Evolutionary conservation across 768 basidiomycete species (phyloP).

Genomic region (Pleurotus djamor): DNA sequence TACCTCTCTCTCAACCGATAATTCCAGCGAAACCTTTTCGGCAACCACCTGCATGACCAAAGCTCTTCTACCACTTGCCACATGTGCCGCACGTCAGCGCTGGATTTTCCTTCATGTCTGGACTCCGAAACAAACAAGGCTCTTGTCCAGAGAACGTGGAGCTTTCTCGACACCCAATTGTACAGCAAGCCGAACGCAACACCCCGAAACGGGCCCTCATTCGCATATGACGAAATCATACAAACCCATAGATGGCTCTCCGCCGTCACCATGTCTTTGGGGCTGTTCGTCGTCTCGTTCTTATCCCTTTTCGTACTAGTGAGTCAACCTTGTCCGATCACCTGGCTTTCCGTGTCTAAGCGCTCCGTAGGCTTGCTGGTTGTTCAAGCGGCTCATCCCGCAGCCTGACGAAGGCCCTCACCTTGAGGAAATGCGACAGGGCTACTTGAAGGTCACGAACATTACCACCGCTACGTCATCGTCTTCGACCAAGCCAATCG

Average conservation of each 20-base stretch:
- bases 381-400: slow-evolving; percentile 49
- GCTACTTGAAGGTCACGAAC: slow-evolving; percentile 65
- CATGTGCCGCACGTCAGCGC: no score
- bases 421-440: slow-evolving; percentile 58
- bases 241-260: slow-evolving; percentile 30
- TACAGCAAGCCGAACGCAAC: slow-evolving; percentile 58
- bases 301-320: slow-evolving; percentile 35
- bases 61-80: slow-evolving; percentile 33
- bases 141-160: slow-evolving; percentile 48
- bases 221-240: slow-evolving; percentile 77
- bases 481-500: slow-evolving; percentile 30
- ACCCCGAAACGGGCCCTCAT: no score
- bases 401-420: slow-evolving; percentile 62
- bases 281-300: slow-evolving; percentile 25
- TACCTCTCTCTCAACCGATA: no score
- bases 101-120: no score
- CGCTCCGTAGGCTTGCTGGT: slow-evolving; percentile 47
- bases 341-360: neutral
- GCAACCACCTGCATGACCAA: slow-evolving; percentile 14
- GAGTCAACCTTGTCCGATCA: slow-evolving; percentile 13
- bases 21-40: neutral
- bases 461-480: slow-evolving; percentile 59
- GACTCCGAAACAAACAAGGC: slow-evolving; percentile 22
- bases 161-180: slow-evolving; percentile 35
- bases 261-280: slow-evolving; percentile 36